phyloP scores from a whole-genome alignment of 495 filamentous ascomycete genomes.

The Articulospora tetracladia region DNA sequence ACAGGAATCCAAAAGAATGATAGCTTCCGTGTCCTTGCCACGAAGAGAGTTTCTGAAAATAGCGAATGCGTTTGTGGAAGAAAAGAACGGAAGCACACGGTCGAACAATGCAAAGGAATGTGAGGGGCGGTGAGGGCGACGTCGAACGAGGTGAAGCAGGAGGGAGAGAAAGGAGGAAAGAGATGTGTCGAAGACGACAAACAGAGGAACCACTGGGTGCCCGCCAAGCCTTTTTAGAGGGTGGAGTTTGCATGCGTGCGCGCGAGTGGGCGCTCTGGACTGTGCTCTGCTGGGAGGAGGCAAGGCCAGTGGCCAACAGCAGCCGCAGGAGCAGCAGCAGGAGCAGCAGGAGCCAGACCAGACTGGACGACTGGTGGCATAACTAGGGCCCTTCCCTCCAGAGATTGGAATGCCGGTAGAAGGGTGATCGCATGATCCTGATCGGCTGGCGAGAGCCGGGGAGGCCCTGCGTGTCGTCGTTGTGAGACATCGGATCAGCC shows the following conservation, averaged over 20 bases:
- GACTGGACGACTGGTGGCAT: background rate
- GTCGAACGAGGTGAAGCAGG: slow-evolving; percentile 1
- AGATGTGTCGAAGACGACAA: background rate
- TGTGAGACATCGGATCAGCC: background rate
- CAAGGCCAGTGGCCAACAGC: too few relatives aligned
- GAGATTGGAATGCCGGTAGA: slow-evolving; percentile 3
- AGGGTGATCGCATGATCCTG: slow-evolving; percentile 18
- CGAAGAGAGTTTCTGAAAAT: slow-evolving; percentile 7
- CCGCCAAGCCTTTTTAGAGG: background rate
- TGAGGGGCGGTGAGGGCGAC: background rate
- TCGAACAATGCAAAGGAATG: slow-evolving; percentile 10
- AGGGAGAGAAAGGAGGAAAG: background rate
- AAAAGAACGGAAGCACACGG: slow-evolving; percentile 11
- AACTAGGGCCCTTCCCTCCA: background rate
- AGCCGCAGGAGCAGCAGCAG: too few relatives aligned
- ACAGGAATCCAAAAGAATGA: slow-evolving; percentile 6
- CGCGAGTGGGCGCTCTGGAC: background rate
- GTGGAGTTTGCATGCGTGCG: background rate
- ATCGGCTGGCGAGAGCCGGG: slow-evolving; percentile 6
- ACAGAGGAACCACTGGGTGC: background rate
- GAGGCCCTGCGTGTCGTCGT: background rate
- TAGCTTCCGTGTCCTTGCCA: slow-evolving; percentile 20
- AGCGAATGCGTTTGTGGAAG: slow-evolving; percentile 11
- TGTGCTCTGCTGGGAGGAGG: background rate
- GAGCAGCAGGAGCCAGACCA: too few relatives aligned